Evolutionary conservation across 805 yeast genomes (phyloP).

Genomic region (Danielozyma ontarioensis): DNA sequence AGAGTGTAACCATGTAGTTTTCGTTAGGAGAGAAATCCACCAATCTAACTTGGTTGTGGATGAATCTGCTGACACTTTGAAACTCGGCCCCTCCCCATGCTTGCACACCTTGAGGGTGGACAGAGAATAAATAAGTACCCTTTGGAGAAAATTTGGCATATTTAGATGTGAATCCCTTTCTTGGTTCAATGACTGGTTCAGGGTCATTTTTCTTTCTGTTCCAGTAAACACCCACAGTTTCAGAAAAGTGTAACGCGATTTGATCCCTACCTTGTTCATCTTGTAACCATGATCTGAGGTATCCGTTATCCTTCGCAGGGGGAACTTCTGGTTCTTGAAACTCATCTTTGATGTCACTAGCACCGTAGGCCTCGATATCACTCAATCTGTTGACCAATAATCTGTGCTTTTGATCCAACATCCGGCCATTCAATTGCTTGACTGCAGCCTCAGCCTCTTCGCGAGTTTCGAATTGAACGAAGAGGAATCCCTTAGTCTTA

Average conservation of each 20-base stretch:
- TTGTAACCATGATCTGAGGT: constrained; percentile 85
- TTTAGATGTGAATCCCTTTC: constrained; percentile 82
- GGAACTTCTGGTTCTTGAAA: constrained; percentile 71
- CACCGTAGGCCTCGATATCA: constrained; percentile 77
- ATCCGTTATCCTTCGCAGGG: constrained; percentile 70
- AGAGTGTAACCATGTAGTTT: constrained; percentile 81
- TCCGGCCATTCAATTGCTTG: constrained; percentile 77
- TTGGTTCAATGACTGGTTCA: constrained; percentile 71
- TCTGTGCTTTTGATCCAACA: constrained; percentile 90
- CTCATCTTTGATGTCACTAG: constrained; percentile 54
- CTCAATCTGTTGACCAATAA: constrained; percentile 75
- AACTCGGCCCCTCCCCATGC: constrained; percentile 92
- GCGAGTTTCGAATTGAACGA: constrained; percentile 71
- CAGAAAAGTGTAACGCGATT: constrained; percentile 72
- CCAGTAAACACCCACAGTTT: constrained; percentile 84
- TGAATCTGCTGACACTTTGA: constrained; percentile 66
- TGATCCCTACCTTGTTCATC: constrained; percentile 91
- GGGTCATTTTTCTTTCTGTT: constrained; percentile 68
- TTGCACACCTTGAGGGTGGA: constrained; percentile 92
- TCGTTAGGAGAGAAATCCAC: constrained; percentile 92
- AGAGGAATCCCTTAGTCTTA: constrained; percentile 79
- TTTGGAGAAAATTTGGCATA: constrained; percentile 88
- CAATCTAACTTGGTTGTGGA: constrained; percentile 85
- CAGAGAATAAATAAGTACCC: constrained; percentile 82
- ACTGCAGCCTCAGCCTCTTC: constrained; percentile 74